Evolutionary conservation across 2,329 filamentous ascomycete genomes (phyloP).

Genomic region (Cercospora sesami): DNA sequence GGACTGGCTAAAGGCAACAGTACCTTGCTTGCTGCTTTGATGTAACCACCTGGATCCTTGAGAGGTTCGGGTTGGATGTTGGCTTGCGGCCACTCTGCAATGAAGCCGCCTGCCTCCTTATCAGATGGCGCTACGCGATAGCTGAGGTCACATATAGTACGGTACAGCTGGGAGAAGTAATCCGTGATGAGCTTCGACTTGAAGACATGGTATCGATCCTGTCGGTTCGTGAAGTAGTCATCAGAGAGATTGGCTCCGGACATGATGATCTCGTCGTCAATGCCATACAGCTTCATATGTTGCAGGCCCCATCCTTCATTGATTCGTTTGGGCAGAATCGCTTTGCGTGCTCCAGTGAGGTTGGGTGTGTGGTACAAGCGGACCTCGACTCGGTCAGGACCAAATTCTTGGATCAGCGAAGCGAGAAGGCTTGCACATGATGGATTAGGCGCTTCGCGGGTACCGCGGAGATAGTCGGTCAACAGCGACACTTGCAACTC

Average conservation of each 20-base stretch:
- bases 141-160: conserved; percentile 74
- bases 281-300: conserved; percentile 97
- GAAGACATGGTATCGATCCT: conserved; percentile 93
- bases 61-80: conserved; percentile 78
- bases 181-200: conserved; percentile 74
- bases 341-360: conserved; percentile 80
- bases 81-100: conserved; percentile 69
- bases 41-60: conserved; percentile 67
- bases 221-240: conserved; percentile 94
- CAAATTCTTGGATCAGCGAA: conserved; percentile 81
- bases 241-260: conserved; percentile 90
- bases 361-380: conserved; percentile 99
- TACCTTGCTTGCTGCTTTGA: conserved; percentile 64
- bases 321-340: conserved; percentile 79
- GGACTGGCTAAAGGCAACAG: conserved; percentile 66
- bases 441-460: conserved; percentile 79
- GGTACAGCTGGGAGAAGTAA: conserved; percentile 77
- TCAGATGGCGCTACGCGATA: conserved; percentile 70
- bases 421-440: conserved; percentile 87
- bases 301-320: conserved; percentile 98
- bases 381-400: conserved; percentile 79
- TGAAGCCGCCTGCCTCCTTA: conserved; percentile 49
- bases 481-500: conserved; percentile 81
- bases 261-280: conserved; percentile 93
- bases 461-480: conserved; percentile 87